Conservation (phyloP, 2,329 filamentous ascomycete genomes). For the Zasmidium citrigriseum region DNA sequence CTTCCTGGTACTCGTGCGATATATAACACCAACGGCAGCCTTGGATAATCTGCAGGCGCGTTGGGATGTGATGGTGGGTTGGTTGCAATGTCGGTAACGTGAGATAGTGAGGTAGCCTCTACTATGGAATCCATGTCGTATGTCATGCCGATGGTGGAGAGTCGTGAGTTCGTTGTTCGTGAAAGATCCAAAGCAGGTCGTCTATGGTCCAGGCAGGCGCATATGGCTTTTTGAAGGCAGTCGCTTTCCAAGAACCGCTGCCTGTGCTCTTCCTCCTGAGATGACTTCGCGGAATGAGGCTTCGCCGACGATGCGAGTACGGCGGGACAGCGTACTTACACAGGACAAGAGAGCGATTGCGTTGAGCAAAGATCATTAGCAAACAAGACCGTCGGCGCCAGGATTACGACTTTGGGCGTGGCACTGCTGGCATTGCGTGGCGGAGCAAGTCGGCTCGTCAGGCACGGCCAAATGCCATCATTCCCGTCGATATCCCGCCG, state of each 20-base stretch:
- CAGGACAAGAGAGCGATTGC: neutral
- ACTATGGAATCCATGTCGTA: constrained; percentile 44
- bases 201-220: constrained; percentile 8
- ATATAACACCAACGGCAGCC: constrained; percentile 79
- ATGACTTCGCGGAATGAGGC: neutral
- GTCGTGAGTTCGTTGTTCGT: neutral
- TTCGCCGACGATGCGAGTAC: neutral
- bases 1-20: constrained; percentile 92
- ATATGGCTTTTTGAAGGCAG: constrained; percentile 1
- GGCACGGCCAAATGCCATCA: neutral
- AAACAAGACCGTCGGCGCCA: neutral
- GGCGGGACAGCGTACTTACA: neutral
- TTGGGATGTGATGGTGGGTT: constrained; percentile 85
- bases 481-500: neutral
- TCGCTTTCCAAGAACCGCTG: neutral
- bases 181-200: neutral
- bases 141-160: constrained; percentile 20
- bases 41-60: constrained; percentile 68
- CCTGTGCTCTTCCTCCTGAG: neutral
- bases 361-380: neutral
- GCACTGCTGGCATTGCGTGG: neutral
- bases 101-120: constrained; percentile 81
- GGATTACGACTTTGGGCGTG: constrained; percentile 10
- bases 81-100: constrained; percentile 76
- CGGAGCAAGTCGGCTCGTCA: neutral